Conservation (phyloP, 108 stramenopile species). For the Fistulifera solaris region DNA sequence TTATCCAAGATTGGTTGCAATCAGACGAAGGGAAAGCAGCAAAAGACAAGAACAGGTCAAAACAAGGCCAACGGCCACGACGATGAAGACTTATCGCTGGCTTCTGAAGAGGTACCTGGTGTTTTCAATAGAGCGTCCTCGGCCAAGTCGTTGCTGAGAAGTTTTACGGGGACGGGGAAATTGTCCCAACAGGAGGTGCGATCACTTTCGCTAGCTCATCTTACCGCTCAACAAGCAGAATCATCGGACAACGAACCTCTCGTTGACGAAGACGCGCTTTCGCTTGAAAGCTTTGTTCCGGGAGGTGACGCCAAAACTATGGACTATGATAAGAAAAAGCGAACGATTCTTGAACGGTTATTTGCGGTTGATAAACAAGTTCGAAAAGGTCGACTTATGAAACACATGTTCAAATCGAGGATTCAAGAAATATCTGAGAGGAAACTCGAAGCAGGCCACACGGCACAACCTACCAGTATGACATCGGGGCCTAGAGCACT, state of each 20-base stretch:
- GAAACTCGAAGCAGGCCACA: slow-evolving; percentile 12
- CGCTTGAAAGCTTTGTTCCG: slow-evolving; percentile 60
- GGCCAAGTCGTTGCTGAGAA: slow-evolving; percentile 40
- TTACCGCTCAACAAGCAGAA: slow-evolving; percentile 32
- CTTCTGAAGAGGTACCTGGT: slow-evolving; percentile 47
- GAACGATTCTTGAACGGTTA: slow-evolving; percentile 59
- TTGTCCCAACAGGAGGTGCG: slow-evolving; percentile 25
- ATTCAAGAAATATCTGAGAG: slow-evolving; percentile 11
- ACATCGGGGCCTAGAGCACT: slow-evolving; percentile 53
- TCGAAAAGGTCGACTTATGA: slow-evolving; percentile 55
- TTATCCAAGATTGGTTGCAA: slow-evolving; percentile 46
- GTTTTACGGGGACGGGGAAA: slow-evolving; percentile 16
- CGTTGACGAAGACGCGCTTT: slow-evolving; percentile 71
- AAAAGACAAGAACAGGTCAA: background rate
- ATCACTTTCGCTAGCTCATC: slow-evolving; percentile 33
- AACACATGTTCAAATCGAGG: slow-evolving; percentile 59
- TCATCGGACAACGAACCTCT: slow-evolving; percentile 19
- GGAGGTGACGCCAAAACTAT: slow-evolving; percentile 11
- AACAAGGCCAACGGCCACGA: slow-evolving; percentile 1
- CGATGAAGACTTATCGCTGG: slow-evolving; percentile 25
- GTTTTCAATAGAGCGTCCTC: slow-evolving; percentile 63
- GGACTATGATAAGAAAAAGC: slow-evolving; percentile 59
- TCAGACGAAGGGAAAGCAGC: slow-evolving; percentile 21
- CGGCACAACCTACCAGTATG: background rate
- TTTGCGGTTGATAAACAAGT: slow-evolving; percentile 79